Evolutionary conservation across 2,329 filamentous ascomycete genomes (phyloP), one percentile per base, ranked within the genome.

Genomic region (Colletotrichum shisoi): DNA sequence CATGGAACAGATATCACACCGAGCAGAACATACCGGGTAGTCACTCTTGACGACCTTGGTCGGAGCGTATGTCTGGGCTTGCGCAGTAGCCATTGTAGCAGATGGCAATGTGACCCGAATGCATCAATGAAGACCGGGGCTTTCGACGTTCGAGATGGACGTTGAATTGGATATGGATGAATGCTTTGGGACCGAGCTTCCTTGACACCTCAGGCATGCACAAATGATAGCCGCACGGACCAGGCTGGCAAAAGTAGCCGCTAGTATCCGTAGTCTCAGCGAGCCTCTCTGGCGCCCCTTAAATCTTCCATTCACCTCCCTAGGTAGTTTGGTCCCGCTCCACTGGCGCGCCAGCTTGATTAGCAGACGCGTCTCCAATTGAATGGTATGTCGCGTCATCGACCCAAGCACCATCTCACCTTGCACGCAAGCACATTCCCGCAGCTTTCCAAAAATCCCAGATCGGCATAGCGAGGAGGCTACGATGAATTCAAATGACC

Each of bases 41-140:
- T 95, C 90, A 74, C 91, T 92, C 78, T 89, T 85, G 73, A 93
- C 82, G 77, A 88, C 85, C 87, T 95, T 96, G 77, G 69, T 62
- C 45, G 91, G 90, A 71, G 92, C 85, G 75, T 89, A 85, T 34
- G 81, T 81, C 73, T 75, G 74, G 66, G 77, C 75, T 63, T 75
- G 74, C 44, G 75, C 62, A 45, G 58, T 70, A 11, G 69, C 68
- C 69, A 70, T 70, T 58, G 45, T 69, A 45, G 46, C 52, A 44
- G 57, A 64, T 63, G 24, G 39, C 63, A 68, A 45, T 68, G 61
- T 40, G 19, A 39, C 31, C 56, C 62, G 48, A 62, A 39, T 53
- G 62, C 62, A 57, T 62, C 39, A 42, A 54, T 62, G 46, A 60
- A 59, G 46, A 49, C 52, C n/a, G 34, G 17, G 15, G 13, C 51